phyloP scores from a whole-genome alignment of 306 rosid species.

The Dryas alaskensis region DNA sequence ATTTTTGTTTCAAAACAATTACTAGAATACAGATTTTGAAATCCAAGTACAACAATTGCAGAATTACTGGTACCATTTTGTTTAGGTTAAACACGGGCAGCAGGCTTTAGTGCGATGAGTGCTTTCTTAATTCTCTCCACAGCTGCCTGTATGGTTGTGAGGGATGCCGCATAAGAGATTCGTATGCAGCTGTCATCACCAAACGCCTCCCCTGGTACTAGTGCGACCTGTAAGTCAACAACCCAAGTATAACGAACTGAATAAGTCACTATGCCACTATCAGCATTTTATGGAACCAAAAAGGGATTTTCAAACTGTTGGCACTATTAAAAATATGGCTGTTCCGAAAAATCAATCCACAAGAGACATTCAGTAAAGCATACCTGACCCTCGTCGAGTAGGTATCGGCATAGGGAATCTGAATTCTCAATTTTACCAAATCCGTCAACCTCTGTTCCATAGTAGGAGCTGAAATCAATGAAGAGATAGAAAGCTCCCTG shows the following conservation, averaged over 20 bases:
- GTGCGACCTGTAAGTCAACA: slow-evolving; percentile 66
- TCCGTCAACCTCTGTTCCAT: slow-evolving; percentile 78
- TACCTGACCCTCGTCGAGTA: slow-evolving; percentile 92
- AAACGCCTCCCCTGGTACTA: slow-evolving; percentile 92
- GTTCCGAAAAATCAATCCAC: neutral
- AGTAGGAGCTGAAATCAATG: slow-evolving; percentile 78
- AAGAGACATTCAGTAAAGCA: slow-evolving; percentile 2
- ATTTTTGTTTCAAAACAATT: slow-evolving; percentile 19
- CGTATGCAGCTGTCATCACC: slow-evolving; percentile 87
- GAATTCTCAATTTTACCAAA: slow-evolving; percentile 78
- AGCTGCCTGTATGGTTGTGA: slow-evolving; percentile 69
- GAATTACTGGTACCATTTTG: neutral
- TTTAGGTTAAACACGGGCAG: slow-evolving; percentile 40
- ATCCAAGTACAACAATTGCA: slow-evolving; percentile 23
- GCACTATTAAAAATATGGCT: neutral
- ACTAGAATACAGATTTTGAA: slow-evolving; percentile 22
- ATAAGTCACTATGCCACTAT: neutral
- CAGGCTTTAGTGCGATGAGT: slow-evolving; percentile 41
- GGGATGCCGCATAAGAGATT: slow-evolving; percentile 87
- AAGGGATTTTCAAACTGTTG: neutral
- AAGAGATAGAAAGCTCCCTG: slow-evolving; percentile 99
- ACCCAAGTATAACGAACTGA: slow-evolving; percentile 7
- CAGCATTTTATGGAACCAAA: neutral
- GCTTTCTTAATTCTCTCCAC: slow-evolving; percentile 82
- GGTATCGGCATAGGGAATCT: slow-evolving; percentile 75